These are phyloP conservation scores for Tuber calosporum DNA, from an alignment of 495 filamentous ascomycete species.

Conservation along the genomic window DNA sequence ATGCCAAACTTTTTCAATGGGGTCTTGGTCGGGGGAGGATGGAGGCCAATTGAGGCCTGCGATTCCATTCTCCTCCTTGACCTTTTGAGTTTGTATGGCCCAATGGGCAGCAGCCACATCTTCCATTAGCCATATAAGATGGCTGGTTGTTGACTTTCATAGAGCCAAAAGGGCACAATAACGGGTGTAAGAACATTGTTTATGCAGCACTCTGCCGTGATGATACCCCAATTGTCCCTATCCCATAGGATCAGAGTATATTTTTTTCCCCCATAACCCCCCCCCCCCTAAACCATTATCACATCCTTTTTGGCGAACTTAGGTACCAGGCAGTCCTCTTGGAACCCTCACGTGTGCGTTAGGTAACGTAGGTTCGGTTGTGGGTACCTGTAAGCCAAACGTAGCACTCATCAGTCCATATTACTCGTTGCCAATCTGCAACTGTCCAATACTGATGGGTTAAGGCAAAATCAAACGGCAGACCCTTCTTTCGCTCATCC, in stretches of 20 bases:
- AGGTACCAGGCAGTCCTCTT: conserved; percentile 10
- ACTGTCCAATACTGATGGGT: background rate
- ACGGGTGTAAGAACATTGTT: conserved; percentile 12
- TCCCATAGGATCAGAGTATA: conserved; percentile 5
- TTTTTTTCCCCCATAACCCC: conserved; percentile 17
- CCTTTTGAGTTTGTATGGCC: background rate
- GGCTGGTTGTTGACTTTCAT: background rate
- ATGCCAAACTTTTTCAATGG: too few relatives aligned
- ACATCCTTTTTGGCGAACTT: conserved; percentile 5
- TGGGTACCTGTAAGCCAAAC: too few relatives aligned
- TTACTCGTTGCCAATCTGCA: conserved; percentile 8
- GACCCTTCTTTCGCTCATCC: background rate
- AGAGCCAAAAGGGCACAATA: conserved; percentile 19
- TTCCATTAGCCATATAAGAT: conserved; percentile 13
- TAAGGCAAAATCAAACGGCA: background rate
- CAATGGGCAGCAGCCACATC: conserved; percentile 3
- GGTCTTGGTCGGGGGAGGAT: conserved; percentile 22
- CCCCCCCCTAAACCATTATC: conserved; percentile 1
- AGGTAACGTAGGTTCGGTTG: background rate
- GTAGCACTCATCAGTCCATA: background rate
- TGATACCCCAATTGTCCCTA: conserved; percentile 5
- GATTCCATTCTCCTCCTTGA: background rate
- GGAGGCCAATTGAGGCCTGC: conserved; percentile 8
- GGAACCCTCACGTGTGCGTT: conserved; percentile 1
- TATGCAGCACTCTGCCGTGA: conserved; percentile 8